phyloP scores from a whole-genome alignment of 768 basidiomycete genomes.

The Agrocybe chaxingu region DNA sequence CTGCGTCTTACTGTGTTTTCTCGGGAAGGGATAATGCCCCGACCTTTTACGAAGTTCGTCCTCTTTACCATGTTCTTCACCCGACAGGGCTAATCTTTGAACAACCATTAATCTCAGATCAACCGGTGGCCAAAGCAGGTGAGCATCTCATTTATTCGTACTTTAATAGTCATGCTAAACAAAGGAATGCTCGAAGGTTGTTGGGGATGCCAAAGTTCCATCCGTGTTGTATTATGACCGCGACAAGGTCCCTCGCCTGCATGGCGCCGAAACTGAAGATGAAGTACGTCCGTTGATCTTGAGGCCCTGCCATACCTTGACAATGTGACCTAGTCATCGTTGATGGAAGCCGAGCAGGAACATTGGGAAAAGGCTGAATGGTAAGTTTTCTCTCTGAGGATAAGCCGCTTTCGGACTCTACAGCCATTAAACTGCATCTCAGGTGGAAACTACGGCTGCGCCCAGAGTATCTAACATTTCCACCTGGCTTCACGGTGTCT shows the following conservation, averaged over 20 bases:
- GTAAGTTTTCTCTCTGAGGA: constrained; percentile 2
- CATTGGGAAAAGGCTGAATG: constrained; percentile 18
- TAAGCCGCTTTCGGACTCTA: not conserved
- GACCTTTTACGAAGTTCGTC: constrained; percentile 9
- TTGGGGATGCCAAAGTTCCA: constrained; percentile 32
- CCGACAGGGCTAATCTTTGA: not conserved
- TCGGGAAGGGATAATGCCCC: constrained; percentile 19
- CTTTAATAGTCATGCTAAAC: no score
- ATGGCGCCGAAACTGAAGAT: constrained; percentile 18
- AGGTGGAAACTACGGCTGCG: constrained; percentile 25
- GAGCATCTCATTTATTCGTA: not conserved
- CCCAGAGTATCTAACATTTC: constrained; percentile 14
- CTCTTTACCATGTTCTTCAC: not conserved
- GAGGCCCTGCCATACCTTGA: not conserved
- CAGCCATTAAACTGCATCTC: not conserved
- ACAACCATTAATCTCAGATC: constrained; percentile 4
- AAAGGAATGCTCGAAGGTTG: not conserved
- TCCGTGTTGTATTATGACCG: constrained; percentile 35
- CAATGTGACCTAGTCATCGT: not conserved
- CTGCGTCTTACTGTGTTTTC: constrained; percentile 20
- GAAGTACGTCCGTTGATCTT: constrained; percentile 5
- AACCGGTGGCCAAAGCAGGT: constrained; percentile 13
- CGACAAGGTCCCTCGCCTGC: constrained; percentile 1
- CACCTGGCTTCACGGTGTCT: constrained; percentile 4
- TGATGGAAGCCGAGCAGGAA: constrained; percentile 9